Base-by-base conservation (phyloP, 2,329 filamentous ascomycete genomes). In the Arachnomyces sp. region DNA sequence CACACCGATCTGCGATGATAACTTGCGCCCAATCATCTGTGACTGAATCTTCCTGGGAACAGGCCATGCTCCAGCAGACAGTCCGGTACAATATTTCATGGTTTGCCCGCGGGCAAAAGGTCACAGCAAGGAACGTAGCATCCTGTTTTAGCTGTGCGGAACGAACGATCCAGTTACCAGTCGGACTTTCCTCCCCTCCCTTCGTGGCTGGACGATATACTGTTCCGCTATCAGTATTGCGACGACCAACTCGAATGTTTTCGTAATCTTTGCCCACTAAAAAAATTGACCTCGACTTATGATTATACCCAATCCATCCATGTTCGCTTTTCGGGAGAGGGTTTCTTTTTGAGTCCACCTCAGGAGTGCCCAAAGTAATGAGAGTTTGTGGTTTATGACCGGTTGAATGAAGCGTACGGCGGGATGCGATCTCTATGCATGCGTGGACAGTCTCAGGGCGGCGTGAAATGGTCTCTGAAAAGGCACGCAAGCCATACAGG, bases 141-240 rank as follows among this genome's bases (percentile, higher is more conserved):
- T 38, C 36, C 12, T 38, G 36, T 32, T 38, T 38, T 17, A 38
- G 36, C 15, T 38, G 36, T 14, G 36, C 36, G 28, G 36, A 38
- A 12, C 36, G 36, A 32, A 32, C 15, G n/a, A 4, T 12, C 36
- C 36, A 38, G 14, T 7, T 38, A 5, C 36, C 36, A 29, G 13
- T 15, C 30, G 16, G 13, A n/a, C 3, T 38, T n/a, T 38, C 28
- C 14, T 38, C 36, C 21, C 36, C 36, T 21, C 13, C 28, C 21
- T 38, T 29, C 15, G 32, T 4, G 11, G 36, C 28, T 32, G 36
- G 36, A n/a, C 36, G 28, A 31, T 38, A 38, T n/a, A 29, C 36
- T 13, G 36, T 38, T 12, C 28, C 36, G 16, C 36, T 36, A 40
- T 25, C 30, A 11, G 33, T 39, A 28, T 39, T 28, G 12, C 40